A percentile compares a stretch with the other conserved stretches of the same genome.
Conservation (phyloP, 108 stramenopile species). For the Poteriospumella lacustris region DNA sequence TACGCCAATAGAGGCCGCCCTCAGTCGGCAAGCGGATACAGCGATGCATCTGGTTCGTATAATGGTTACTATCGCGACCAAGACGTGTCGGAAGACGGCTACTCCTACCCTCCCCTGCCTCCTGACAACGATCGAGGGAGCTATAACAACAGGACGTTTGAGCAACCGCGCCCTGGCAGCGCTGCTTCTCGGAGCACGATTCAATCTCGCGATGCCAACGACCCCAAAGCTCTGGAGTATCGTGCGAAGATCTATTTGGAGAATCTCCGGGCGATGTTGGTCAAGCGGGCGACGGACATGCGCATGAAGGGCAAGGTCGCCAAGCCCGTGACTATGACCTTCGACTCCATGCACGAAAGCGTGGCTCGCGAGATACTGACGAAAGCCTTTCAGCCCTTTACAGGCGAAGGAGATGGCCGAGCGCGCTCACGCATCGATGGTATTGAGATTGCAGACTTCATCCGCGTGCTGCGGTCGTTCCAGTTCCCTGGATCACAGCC, state of each 20-base stretch:
- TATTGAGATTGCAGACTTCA: neutral
- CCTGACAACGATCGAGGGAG: too few relatives aligned
- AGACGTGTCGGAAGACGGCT: too few relatives aligned
- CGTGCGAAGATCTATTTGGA: conserved; percentile 25
- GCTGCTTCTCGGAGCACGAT: too few relatives aligned
- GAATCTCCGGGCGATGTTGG: neutral
- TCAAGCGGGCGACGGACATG: neutral
- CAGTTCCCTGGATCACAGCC: neutral
- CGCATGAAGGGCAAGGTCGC: neutral
- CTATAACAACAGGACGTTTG: too few relatives aligned
- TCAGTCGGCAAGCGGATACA: too few relatives aligned
- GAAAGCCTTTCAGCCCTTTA: neutral
- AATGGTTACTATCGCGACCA: too few relatives aligned
- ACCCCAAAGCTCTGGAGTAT: conserved; percentile 13
- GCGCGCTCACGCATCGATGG: neutral
- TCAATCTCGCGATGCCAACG: neutral
- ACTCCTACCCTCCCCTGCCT: too few relatives aligned
- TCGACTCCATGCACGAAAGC: neutral
- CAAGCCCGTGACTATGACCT: neutral
- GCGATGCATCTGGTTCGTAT: too few relatives aligned
- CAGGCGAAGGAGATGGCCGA: neutral
- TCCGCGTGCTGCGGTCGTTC: neutral
- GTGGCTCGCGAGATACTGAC: neutral
- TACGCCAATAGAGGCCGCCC: neutral
- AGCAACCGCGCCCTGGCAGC: too few relatives aligned